These are phyloP conservation scores for Zymoseptoria crescenta DNA, from an alignment of 2,329 filamentous ascomycete genomes.

Conservation along the genomic window DNA sequence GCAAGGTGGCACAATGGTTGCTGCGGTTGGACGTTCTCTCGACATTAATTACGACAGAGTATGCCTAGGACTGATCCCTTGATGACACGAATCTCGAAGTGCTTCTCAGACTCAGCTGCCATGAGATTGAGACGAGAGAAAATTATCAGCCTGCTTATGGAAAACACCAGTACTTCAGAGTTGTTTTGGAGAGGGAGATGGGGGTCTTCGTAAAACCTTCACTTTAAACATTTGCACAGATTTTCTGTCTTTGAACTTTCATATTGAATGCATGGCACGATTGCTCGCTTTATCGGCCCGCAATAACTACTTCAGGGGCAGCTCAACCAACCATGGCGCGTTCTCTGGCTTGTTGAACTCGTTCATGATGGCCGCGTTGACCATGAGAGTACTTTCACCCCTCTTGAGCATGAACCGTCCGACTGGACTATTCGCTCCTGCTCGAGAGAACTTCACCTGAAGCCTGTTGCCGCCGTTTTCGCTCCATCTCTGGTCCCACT, in stretches of 20 bases:
- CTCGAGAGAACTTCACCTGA: neutral
- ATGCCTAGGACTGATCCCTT: neutral
- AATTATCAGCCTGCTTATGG: neutral
- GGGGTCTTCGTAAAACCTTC: no score
- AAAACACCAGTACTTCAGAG: neutral
- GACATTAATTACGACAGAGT: neutral
- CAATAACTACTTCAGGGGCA: constrained; percentile 19
- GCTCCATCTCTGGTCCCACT: constrained; percentile 40
- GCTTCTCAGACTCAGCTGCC: neutral
- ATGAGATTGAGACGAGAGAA: neutral
- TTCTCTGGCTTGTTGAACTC: constrained; percentile 41
- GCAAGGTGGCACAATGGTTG: neutral
- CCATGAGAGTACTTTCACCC: constrained; percentile 48
- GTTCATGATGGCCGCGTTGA: constrained; percentile 52
- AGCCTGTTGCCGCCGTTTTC: neutral
- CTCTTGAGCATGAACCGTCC: constrained; percentile 16
- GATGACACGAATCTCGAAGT: neutral
- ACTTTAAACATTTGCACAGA: no score
- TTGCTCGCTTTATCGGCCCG: neutral
- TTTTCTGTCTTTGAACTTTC: neutral
- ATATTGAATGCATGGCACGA: neutral
- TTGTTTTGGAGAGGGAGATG: no score
- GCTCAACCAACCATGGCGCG: constrained; percentile 49
- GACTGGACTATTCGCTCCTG: neutral
- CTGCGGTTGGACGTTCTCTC: no score